Evolutionary conservation across 2,329 filamentous ascomycete species (phyloP), one percentile per base, ranked within the genome.

Genomic region (Diaporthe helianthi): DNA sequence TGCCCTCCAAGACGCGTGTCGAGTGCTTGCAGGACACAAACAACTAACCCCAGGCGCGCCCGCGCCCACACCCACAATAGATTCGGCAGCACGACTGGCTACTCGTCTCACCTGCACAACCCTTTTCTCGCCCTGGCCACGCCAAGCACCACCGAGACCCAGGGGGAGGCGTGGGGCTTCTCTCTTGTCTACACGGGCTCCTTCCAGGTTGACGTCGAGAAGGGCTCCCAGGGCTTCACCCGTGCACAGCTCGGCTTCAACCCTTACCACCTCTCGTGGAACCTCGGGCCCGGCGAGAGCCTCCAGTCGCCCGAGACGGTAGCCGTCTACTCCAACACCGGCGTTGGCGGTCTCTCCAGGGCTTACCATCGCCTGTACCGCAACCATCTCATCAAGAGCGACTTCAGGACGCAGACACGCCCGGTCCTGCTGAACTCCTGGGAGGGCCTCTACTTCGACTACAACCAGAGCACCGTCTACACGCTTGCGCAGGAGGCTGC

Each of bases 151-250:
- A 91, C 88, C 1, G 89, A 91, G 73, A 83, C 84, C 0, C 81
- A 83, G 2, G 89, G 89, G 1, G 84, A 90, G 46, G 88, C 86
- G 8, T 91, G 87, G 83, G 89, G 88, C 0, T 90, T 91, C 76
- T 89, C 87, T 1, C 82, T 91, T 2, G 81, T 91, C 22, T 91
- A 90, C 76, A 87, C 87, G 0, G 89, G 89, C 2, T 90, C 87
- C 0, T 90, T 90, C 73, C 80, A 83, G 1, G 86, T 85, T 0
- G 84, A 87, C n/a, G 83, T 90, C 0, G 88, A 91, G 73, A 87
- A 87, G 66, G 85, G 85, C 70, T 89, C 88, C 0, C 87, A 90
- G 47, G 89, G 89, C 0, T 82, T 88, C 69, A 87, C 88, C 0
- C 85, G 89, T 3, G 86, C 87, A 1, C 76, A 88, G 17, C 78